Evolutionary conservation across 192 early-diverging fungal genomes (phyloP).

Genomic region (Coemansia umbellata): DNA sequence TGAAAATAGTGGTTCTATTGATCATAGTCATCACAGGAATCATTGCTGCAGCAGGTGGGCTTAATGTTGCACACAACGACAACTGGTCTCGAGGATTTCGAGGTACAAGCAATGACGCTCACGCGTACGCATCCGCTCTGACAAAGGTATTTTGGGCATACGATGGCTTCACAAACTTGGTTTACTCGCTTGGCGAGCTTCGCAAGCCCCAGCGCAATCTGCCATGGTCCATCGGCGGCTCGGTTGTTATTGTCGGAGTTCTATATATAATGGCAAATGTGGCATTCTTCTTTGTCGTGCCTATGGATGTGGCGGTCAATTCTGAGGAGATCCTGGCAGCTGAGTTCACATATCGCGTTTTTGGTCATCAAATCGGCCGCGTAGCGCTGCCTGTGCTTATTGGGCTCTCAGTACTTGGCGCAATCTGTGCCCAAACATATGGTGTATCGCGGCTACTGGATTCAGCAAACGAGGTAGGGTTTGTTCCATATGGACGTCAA

Average conservation of each 20-base stretch:
- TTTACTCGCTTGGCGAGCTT: conserved; percentile 82
- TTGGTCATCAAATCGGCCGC: conserved; percentile 52
- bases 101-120: conserved; percentile 54
- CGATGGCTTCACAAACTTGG: conserved; percentile 70
- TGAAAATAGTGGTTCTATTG: conserved; percentile 67
- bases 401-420: conserved; percentile 53
- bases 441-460: conserved; percentile 53
- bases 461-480: conserved; percentile 52
- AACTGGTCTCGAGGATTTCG: conserved; percentile 61
- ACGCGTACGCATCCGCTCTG: conserved; percentile 50
- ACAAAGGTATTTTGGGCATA: conserved; percentile 58
- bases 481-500: conserved; percentile 47
- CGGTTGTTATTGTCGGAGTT: conserved; percentile 64
- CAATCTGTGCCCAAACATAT: conserved; percentile 53
- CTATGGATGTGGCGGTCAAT: conserved; percentile 59
- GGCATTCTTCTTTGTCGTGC: conserved; percentile 77
- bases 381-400: conserved; percentile 54
- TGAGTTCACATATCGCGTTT: conserved; percentile 54
- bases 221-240: conserved; percentile 73
- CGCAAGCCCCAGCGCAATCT: conserved; percentile 74
- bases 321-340: conserved; percentile 63
- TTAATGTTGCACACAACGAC: conserved; percentile 20
- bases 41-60: conserved; percentile 59
- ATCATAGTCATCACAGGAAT: conserved; percentile 67
- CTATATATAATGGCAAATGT: conserved; percentile 79